Percentiles rank a stretch among this genome's conserved stretches.
phyloP scores from a whole-genome alignment of 352 stramenopile species.

The Phytophthora chlamydospora region DNA sequence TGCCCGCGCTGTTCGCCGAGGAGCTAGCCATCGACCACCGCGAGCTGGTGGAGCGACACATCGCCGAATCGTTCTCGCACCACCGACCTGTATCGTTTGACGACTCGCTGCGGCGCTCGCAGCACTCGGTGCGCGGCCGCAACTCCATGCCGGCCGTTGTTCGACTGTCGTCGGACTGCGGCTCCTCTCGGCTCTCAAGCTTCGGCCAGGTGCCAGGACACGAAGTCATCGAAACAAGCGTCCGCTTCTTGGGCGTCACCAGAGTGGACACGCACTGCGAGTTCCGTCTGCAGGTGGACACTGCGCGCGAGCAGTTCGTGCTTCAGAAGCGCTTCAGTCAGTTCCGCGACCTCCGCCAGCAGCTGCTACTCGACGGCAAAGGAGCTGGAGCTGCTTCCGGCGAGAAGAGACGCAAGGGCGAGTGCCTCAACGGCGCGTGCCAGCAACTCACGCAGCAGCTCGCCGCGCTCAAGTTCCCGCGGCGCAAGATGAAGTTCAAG shows the following conservation, averaged over 20 bases:
- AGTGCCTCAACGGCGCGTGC: slow-evolving; percentile 55
- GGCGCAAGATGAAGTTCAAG: slow-evolving; percentile 40
- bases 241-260: slow-evolving; percentile 55
- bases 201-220: slow-evolving; percentile 36
- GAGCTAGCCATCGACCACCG: slow-evolving; percentile 18
- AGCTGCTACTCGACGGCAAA: slow-evolving; percentile 43
- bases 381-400: neutral
- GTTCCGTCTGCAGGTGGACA: slow-evolving; percentile 67
- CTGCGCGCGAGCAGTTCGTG: slow-evolving; percentile 53
- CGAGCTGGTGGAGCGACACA: slow-evolving; percentile 26
- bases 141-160: slow-evolving; percentile 22
- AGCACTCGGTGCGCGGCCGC: slow-evolving; percentile 3
- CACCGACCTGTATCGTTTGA: slow-evolving; percentile 24
- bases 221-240: slow-evolving; percentile 43
- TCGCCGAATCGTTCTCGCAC: slow-evolving; percentile 18
- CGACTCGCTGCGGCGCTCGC: slow-evolving; percentile 15
- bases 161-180: slow-evolving; percentile 20
- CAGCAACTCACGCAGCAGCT: slow-evolving; percentile 44
- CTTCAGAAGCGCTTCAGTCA: slow-evolving; percentile 76
- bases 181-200: slow-evolving; percentile 18
- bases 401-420: slow-evolving; percentile 16
- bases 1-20: slow-evolving; percentile 13
- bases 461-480: slow-evolving; percentile 59
- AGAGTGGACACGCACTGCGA: slow-evolving; percentile 46
- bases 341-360: slow-evolving; percentile 62